phyloP scores from a whole-genome alignment of 2,329 filamentous ascomycete genomes.

The Immersiporthe knoxdaviesiana region DNA sequence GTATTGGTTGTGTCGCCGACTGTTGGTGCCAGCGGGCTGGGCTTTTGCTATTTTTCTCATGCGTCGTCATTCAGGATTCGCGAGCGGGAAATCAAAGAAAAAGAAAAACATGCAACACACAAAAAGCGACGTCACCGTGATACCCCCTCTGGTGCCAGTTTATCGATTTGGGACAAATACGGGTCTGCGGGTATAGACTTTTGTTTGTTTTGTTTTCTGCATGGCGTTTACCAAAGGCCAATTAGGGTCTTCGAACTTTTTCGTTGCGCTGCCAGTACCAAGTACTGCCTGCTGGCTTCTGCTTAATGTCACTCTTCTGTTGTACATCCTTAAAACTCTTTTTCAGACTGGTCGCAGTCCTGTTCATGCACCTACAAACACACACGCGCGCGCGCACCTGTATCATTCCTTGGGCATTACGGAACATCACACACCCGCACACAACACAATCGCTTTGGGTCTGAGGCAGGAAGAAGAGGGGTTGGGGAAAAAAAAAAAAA shows the following conservation, averaged over 20 bases:
- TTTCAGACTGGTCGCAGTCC: not conserved
- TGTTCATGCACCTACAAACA: not conserved
- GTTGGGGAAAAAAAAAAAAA: not conserved
- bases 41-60: not conserved
- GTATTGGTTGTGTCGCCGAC: not conserved
- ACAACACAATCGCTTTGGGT: not conserved
- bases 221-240: not conserved
- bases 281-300: conserved; percentile 1
- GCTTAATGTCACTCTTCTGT: not conserved
- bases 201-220: not conserved
- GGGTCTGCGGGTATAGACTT: not conserved
- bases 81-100: not conserved
- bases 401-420: not conserved
- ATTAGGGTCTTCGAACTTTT: not conserved
- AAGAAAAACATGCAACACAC: not conserved
- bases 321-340: conserved; percentile 1
- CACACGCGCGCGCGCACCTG: no score
- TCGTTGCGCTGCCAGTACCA: not conserved
- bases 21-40: conserved; percentile 22
- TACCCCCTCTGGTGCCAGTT: conserved; percentile 5
- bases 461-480: not conserved
- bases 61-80: not conserved
- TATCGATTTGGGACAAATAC: conserved; percentile 1
- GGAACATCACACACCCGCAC: no score
- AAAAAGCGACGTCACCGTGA: conserved; percentile 3